Evolutionary conservation across 2,329 filamentous ascomycete species (phyloP).

Genomic region (Diaporthe aspalathi): DNA sequence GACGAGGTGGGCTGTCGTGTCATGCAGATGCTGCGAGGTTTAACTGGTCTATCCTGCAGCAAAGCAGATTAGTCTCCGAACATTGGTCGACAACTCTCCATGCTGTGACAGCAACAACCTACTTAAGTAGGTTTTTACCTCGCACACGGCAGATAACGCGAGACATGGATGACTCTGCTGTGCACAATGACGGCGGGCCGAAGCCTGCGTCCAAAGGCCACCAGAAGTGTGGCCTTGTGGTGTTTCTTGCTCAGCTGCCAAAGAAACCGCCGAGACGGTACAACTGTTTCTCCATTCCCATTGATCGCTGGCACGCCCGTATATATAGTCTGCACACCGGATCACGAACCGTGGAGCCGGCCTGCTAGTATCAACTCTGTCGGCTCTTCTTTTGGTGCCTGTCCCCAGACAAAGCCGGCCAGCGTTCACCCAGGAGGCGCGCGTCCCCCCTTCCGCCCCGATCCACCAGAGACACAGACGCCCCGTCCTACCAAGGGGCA

Average conservation of each 20-base stretch:
- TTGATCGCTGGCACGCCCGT: slow-evolving; percentile 9
- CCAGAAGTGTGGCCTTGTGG: slow-evolving; percentile 28
- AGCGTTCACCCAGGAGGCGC: neutral
- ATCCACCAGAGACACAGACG: neutral
- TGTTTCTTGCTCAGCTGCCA: neutral
- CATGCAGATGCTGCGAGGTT: neutral
- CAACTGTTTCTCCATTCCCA: neutral
- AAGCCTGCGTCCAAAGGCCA: slow-evolving; percentile 6
- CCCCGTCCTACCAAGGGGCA: slow-evolving; percentile 8
- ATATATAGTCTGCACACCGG: slow-evolving; percentile 3
- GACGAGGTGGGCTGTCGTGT: no score
- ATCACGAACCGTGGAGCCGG: slow-evolving; percentile 10
- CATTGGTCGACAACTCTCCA: no score
- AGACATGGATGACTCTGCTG: neutral
- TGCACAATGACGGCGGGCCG: slow-evolving; percentile 19
- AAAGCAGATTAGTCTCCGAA: neutral
- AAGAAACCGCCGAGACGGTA: slow-evolving; percentile 17
- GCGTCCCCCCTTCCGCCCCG: no score
- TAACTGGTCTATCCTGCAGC: neutral
- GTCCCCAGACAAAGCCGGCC: neutral
- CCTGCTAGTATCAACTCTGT: slow-evolving; percentile 22
- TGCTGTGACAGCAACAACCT: no score
- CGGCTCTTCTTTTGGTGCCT: slow-evolving; percentile 24
- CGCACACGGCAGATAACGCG: slow-evolving; percentile 2
- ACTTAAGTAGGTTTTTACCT: neutral